phyloP scores from a whole-genome alignment of 139 green algal species.

The Chlamydomonas schloesseri region DNA sequence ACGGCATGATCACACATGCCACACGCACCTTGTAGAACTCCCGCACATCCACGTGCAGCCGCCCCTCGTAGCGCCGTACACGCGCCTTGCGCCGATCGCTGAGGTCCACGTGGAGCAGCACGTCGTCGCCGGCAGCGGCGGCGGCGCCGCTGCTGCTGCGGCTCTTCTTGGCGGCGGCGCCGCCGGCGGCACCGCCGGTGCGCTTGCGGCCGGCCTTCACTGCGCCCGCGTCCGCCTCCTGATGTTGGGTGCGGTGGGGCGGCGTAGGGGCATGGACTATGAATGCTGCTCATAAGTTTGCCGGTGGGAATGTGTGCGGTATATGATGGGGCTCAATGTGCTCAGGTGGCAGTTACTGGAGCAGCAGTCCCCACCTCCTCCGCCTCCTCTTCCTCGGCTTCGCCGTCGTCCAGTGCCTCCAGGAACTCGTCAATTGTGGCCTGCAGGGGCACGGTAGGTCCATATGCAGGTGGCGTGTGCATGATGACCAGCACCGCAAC shows the following conservation, averaged over 20 bases:
- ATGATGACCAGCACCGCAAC: too few species aligned
- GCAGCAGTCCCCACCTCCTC: neutral
- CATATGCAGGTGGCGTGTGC: too few species aligned
- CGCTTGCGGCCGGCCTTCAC: slow-evolving; percentile 23
- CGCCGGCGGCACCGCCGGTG: neutral
- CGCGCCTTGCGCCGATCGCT: slow-evolving; percentile 28
- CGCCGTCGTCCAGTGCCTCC: neutral
- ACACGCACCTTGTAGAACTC: slow-evolving; percentile 51
- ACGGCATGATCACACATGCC: too few species aligned
- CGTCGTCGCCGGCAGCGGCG: neutral
- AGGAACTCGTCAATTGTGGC: slow-evolving; percentile 24
- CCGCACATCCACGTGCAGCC: slow-evolving; percentile 60
- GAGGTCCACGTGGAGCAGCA: slow-evolving; percentile 20
- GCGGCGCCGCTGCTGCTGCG: neutral
- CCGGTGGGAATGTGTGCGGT: too few species aligned
- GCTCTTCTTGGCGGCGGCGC: neutral
- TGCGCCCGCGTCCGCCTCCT: neutral
- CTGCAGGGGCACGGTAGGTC: neutral
- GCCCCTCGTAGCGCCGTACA: slow-evolving; percentile 62
- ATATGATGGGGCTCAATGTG: too few species aligned
- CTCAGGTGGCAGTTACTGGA: too few species aligned
- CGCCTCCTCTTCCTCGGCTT: neutral
- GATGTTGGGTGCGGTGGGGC: too few species aligned
- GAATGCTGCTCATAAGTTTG: too few species aligned
- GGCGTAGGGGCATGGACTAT: neutral